Base-by-base conservation (phyloP, 495 filamentous ascomycete species). In the Aspergillus incahuasiensis region DNA sequence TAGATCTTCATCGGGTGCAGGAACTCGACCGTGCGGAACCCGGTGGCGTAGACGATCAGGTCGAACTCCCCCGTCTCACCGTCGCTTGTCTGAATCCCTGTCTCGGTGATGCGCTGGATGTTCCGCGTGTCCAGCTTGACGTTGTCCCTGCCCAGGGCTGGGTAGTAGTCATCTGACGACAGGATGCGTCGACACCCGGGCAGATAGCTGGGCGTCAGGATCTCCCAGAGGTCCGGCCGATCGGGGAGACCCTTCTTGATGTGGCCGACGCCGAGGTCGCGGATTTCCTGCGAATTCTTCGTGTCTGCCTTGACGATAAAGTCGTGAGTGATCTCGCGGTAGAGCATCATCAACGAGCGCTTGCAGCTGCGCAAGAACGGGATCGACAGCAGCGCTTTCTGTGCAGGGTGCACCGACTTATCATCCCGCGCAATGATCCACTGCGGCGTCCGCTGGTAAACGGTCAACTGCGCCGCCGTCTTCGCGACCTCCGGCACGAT, bases 391-490 rank as follows among this genome's bases (percentile, higher is more conserved):
- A 73, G 48, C 12, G 63, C 55, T 30, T 67, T 64, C 48, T 73
- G 63, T 13, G 76, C 21, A 1, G 71, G 15, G 0, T 74, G 66
- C 7, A 79, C 58, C 15, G 70, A 63, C 7, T 45, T 47, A 48
- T 82, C 79, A 13, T 55, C 30, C 16, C 80, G 79, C 5, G 76
- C 75, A 11, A 75, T 68, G 15, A 89, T 73, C 85, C 85, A 89
- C 44, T 86, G 86, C 6, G 85, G 84, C 1, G 81, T 85, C 13
- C 86, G 79, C 56, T 88, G 83, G 64, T 85, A 90, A 38, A 87
- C 78, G 0, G 80, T 82, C 3, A 88, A 65, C 5, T 76, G 65
- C 13, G 77, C 63, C 42, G 79, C 77, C 3, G 78, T 57, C 46
- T 80, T 80, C 41, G 82, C 81, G 30, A 89, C 68, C 42, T 79